Conservation (phyloP, 768 basidiomycete species). For the Leccinum variicolor region DNA sequence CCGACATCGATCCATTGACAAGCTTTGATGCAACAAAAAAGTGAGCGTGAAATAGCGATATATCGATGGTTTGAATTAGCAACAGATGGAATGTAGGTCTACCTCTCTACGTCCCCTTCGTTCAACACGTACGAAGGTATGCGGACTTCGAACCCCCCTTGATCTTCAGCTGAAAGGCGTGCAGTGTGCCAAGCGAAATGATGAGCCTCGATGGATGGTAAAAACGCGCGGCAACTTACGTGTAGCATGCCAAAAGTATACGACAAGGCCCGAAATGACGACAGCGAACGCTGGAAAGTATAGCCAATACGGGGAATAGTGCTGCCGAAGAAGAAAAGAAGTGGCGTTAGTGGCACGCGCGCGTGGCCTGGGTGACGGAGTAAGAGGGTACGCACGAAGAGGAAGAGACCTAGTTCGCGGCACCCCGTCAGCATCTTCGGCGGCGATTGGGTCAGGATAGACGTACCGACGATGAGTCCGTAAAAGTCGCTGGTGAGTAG, state of each 20-base stretch:
- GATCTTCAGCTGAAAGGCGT: slow-evolving; percentile 60
- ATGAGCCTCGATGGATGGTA: background rate
- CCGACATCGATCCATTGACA: background rate
- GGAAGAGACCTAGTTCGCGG: slow-evolving; percentile 40
- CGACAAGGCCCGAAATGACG: slow-evolving; percentile 67
- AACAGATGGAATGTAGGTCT: background rate
- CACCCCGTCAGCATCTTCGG: background rate
- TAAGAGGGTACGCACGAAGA: slow-evolving; percentile 40
- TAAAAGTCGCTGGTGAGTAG: slow-evolving; percentile 88
- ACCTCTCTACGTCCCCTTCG: background rate
- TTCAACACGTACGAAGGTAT: slow-evolving; percentile 20
- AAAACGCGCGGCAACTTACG: slow-evolving; percentile 48
- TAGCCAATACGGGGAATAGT: slow-evolving; percentile 82
- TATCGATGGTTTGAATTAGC: background rate
- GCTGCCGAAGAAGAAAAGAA: slow-evolving; percentile 38
- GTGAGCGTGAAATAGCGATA: background rate
- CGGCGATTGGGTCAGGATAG: background rate
- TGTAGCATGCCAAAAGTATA: slow-evolving; percentile 82
- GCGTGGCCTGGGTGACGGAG: background rate
- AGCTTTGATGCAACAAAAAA: background rate
- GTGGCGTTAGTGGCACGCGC: background rate
- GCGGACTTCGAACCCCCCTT: slow-evolving; percentile 44
- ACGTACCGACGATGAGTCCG: slow-evolving; percentile 66
- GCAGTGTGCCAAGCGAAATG: background rate
- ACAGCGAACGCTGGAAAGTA: slow-evolving; percentile 80